Evolutionary conservation across 129 eudicot genomes (phyloP).

Genomic region (Helianthus annuus): DNA sequence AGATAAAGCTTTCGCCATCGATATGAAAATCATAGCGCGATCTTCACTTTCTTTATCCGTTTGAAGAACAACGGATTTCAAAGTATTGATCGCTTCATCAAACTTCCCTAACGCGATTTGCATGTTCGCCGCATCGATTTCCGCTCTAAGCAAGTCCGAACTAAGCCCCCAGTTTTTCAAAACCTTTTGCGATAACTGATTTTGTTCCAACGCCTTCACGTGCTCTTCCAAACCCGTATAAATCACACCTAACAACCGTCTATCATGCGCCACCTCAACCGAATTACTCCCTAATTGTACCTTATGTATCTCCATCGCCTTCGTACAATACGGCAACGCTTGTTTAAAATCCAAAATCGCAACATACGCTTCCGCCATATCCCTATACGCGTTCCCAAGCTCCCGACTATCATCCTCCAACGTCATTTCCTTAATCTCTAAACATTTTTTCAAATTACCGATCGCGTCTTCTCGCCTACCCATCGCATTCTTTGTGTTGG

Average conservation of each 20-base stretch:
- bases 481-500: constrained; percentile 71
- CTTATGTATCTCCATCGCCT: constrained; percentile 73
- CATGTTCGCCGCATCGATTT: constrained; percentile 90
- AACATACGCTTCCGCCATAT: constrained; percentile 72
- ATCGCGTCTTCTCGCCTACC: constrained; percentile 96
- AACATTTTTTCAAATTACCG: constrained; percentile 56
- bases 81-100: constrained; percentile 68
- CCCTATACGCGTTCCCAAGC: constrained; percentile 75
- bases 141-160: constrained; percentile 78
- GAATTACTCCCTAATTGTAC: constrained; percentile 64
- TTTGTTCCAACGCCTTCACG: constrained; percentile 80
- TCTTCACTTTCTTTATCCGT: constrained; percentile 80
- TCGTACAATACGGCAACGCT: constrained; percentile 72
- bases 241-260: constrained; percentile 82
- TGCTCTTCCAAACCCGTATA: constrained; percentile 86
- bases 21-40: constrained; percentile 72
- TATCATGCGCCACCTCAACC: constrained; percentile 83
- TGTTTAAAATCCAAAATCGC: constrained; percentile 74
- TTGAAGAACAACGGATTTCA: constrained; percentile 64
- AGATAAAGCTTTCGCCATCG: constrained; percentile 87
- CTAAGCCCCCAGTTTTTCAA: constrained; percentile 80
- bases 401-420: constrained; percentile 68
- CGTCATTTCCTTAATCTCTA: constrained; percentile 72
- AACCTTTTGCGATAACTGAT: constrained; percentile 73
- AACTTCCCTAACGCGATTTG: constrained; percentile 82